phyloP scores from a whole-genome alignment of 1,139 yeast species.

The Suhomyces maxii region DNA sequence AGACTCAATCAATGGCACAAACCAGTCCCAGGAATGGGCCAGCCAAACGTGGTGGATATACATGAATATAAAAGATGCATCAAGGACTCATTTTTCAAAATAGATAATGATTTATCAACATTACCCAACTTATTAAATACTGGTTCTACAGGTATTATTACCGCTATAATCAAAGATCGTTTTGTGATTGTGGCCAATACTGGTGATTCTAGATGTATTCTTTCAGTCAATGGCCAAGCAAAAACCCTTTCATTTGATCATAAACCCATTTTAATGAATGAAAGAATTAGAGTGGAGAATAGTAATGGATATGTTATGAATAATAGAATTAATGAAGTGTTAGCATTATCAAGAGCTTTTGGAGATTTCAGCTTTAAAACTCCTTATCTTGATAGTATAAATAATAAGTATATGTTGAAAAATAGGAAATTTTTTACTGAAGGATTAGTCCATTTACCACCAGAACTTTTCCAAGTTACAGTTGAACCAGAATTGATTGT shows the following conservation, averaged over 20 bases:
- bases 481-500: conserved; percentile 70
- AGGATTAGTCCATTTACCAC: conserved; percentile 33
- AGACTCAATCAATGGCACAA: conserved; percentile 21
- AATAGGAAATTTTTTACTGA: conserved; percentile 17
- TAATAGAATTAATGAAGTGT: conserved; percentile 69
- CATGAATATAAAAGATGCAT: conserved; percentile 32
- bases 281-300: conserved; percentile 67
- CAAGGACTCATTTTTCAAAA: conserved; percentile 54
- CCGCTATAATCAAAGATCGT: conserved; percentile 49
- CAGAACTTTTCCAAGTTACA: conserved; percentile 54
- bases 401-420: conserved; percentile 29
- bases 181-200: conserved; percentile 63
- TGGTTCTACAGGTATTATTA: conserved; percentile 70
- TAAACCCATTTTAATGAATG: conserved; percentile 77
- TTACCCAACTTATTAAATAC: conserved; percentile 47
- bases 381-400: conserved; percentile 39
- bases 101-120: conserved; percentile 55
- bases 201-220: conserved; percentile 72
- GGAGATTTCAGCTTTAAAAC: conserved; percentile 71
- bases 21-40: neutral
- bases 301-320: conserved; percentile 71
- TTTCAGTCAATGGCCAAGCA: conserved; percentile 52
- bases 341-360: conserved; percentile 74
- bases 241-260: conserved; percentile 74
- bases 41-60: neutral